These are phyloP conservation scores for Theileria luwenshuni DNA, from an alignment of 169 alveolate genomes.

Conservation along the genomic window DNA sequence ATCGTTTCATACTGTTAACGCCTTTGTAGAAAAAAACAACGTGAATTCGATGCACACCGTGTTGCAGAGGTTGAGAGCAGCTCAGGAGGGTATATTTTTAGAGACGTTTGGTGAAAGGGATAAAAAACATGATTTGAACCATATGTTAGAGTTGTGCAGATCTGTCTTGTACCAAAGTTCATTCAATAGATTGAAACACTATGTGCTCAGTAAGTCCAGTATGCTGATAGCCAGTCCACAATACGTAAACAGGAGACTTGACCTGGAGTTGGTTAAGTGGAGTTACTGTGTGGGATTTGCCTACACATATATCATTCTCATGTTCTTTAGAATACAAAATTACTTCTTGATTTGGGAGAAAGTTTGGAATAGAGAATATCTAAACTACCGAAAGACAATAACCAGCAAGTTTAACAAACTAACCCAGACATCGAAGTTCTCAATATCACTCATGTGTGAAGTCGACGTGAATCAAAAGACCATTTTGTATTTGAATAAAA, in stretches of 20 bases:
- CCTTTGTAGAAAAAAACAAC: not conserved
- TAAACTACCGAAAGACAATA: slow-evolving; percentile 1
- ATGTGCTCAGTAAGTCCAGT: no score
- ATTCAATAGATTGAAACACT: no score
- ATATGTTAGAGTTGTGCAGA: no score
- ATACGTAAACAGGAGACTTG: no score
- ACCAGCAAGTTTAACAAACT: not conserved
- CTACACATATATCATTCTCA: not conserved
- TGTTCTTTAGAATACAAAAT: not conserved
- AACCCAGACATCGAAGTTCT: slow-evolving; percentile 22
- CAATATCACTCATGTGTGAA: slow-evolving; percentile 14
- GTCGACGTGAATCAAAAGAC: not conserved
- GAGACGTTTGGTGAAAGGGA: no score
- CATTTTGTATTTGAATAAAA: not conserved
- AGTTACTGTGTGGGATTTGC: slow-evolving; percentile 6
- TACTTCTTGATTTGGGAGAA: slow-evolving; percentile 43
- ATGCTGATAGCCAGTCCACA: no score
- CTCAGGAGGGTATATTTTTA: no score
- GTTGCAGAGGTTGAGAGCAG: no score
- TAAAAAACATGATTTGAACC: no score
- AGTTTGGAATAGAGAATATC: slow-evolving; percentile 38
- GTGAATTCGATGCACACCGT: no score
- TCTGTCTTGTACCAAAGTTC: no score
- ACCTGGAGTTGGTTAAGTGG: slow-evolving; percentile 6
- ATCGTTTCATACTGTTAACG: not conserved